Base-by-base conservation (phyloP, 164 flowering plant species). In the Annona squamosa region DNA sequence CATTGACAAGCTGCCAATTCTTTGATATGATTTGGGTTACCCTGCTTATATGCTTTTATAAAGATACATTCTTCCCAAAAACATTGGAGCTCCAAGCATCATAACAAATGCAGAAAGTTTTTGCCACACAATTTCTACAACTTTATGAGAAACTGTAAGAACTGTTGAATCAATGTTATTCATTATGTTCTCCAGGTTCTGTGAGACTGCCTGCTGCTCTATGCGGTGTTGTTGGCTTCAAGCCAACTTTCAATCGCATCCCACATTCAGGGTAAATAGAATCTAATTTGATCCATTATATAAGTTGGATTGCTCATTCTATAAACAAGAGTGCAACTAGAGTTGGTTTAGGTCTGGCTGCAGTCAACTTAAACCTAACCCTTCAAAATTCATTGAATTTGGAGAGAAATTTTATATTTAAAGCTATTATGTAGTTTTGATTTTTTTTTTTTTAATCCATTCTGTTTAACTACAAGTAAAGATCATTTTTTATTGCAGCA, bases 141-240 rank as follows among this genome's bases (percentile, higher is more conserved):
- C 67, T 5, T 67, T n/a, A 13, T n/a, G 6, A 42, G 45, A 67
- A 46, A 68, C 41, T 68, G 9, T 10, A 68, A 17, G 45, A 68
- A 68, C 73, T 71, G 46, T 71, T 9, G 62, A 16, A 45, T 52
- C 59, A 52, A 52, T 52, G 13, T 9, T 9, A 16, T 52, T 5
- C 65, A 45, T n/a, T 69, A 26, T n/a, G 72, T 16, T 79, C 16
- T 79, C 17, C 73, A 92, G 99, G 99, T 67, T 95, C 99, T 64
- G 96, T 95, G 19, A 78, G 99, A 68, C 80, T 95, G 87, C 99
- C 99, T 69, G 99, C 99, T 64, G 83, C 98, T 77, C 95, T 95
- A 37, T 95, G 99, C 81, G 99, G 99, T 43, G 90, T 90, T 65
- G 85, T 92, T 75, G 99, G 99, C 57, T 78, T 95, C 37, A 95